Evolutionary conservation across 1,284 basidiomycete genomes (phyloP), one percentile per base, ranked within the genome.

Genomic region (Bjerkandera adusta): DNA sequence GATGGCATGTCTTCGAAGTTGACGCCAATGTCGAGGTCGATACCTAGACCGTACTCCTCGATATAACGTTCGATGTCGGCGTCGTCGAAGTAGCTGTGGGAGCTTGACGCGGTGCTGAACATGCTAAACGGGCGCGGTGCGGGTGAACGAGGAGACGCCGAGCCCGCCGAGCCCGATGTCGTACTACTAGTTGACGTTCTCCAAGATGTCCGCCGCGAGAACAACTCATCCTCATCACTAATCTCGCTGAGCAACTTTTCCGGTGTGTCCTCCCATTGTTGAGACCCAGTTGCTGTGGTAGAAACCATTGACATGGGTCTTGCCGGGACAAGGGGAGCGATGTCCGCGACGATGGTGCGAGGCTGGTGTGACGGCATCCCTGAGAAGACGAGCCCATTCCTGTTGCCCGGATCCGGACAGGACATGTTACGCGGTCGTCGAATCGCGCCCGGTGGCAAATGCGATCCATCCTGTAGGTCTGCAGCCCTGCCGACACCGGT

Each of bases 281-380:
- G 30, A 13, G 18, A 22, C 30, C n/a, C n/a, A n/a, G n/a, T n/a
- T n/a, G n/a, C n/a, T n/a, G n/a, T n/a, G n/a, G n/a, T n/a, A n/a
- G n/a, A n/a, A n/a, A n/a, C n/a, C n/a, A n/a, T n/a, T n/a, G n/a
- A n/a, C n/a, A n/a, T n/a, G n/a, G n/a, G n/a, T n/a, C n/a, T n/a
- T n/a, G n/a, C n/a, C n/a, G n/a, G n/a, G n/a, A n/a, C n/a, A n/a
- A n/a, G n/a, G n/a, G n/a, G n/a, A n/a, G n/a, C n/a, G n/a, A n/a
- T n/a, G n/a, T n/a, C n/a, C n/a, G n/a, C n/a, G n/a, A n/a, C n/a
- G n/a, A n/a, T n/a, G n/a, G n/a, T n/a, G 11, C 58, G 64, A 15
- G 63, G 61, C 20, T 51, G 43, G 24, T 45, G 29, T 20, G 55
- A 59, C n/a, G n/a, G 24, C 30, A 16, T 18, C 56, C 56, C 4